These are phyloP conservation scores for Rhizopogon sp. DNA, from an alignment of 768 basidiomycete species.

Conservation along the genomic window DNA sequence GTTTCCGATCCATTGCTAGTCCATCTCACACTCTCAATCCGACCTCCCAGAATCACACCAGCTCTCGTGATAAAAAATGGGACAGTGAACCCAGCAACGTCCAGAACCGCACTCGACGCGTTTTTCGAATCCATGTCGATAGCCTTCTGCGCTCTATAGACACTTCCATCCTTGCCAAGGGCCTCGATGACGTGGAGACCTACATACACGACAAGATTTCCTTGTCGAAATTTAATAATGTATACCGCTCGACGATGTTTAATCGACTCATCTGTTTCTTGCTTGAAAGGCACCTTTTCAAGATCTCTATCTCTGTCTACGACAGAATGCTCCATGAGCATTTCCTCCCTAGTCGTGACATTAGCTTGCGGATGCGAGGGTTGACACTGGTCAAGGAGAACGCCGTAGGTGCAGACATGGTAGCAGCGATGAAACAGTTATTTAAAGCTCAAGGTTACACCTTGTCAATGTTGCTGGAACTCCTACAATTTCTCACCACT, in stretches of 20 bases:
- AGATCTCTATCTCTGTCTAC: conserved; percentile 36
- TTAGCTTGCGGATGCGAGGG: conserved; percentile 38
- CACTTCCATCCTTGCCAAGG: conserved; percentile 18
- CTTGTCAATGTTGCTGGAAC: conserved; percentile 20
- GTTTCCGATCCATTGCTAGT: not conserved
- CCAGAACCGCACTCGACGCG: not conserved
- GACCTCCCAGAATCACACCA: not conserved
- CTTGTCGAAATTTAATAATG: conserved; percentile 21
- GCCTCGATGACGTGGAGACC: conserved; percentile 12
- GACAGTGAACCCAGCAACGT: not conserved
- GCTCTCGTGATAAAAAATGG: no score
- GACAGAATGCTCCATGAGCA: conserved; percentile 36
- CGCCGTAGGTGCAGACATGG: not conserved
- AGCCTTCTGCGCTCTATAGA: conserved; percentile 21
- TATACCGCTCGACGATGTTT: conserved; percentile 27
- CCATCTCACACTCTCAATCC: not conserved
- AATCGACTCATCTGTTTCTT: conserved; percentile 37
- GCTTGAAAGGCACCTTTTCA: conserved; percentile 31
- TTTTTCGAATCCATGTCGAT: conserved; percentile 17
- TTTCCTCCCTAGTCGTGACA: conserved; percentile 30
- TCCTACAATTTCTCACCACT: conserved; percentile 16
- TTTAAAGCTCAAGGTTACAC: conserved; percentile 16
- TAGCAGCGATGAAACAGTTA: conserved; percentile 4
- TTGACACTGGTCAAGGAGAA: conserved; percentile 17
- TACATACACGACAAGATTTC: conserved; percentile 20